Evolutionary conservation across 1,284 basidiomycete genomes (phyloP).

Genomic region (Violaceomyces palustris): DNA sequence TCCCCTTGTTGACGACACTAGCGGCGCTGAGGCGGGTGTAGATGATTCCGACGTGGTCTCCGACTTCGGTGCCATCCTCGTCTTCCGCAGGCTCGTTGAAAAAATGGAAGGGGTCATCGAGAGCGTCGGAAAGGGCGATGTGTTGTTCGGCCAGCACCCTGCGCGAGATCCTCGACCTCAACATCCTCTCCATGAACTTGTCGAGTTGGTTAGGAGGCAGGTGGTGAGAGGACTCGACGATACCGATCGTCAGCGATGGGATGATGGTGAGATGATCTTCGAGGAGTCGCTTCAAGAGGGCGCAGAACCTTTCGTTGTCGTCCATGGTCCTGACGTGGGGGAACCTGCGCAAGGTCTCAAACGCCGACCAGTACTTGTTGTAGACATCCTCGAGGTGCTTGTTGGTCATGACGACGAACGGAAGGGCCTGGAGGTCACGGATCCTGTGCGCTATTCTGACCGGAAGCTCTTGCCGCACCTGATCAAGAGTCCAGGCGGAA

Average conservation of each 20-base stretch:
- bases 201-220: conserved; percentile 74
- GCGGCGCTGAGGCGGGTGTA: conserved; percentile 69
- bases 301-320: conserved; percentile 75
- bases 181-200: conserved; percentile 83
- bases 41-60: conserved; percentile 73
- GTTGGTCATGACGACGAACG: conserved; percentile 82
- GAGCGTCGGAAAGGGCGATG: conserved; percentile 68
- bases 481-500: no score
- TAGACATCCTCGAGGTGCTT: conserved; percentile 79
- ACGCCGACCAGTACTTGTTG: conserved; percentile 58
- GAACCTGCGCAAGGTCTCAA: conserved; percentile 63
- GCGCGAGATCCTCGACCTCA: conserved; percentile 80
- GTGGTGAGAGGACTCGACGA: conserved; percentile 62
- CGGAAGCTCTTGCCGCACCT: conserved; percentile 80
- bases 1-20: conserved; percentile 57
- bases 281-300: conserved; percentile 64
- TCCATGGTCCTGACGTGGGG: conserved; percentile 68
- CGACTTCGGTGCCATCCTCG: conserved; percentile 8
- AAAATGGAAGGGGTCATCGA: conserved; percentile 44
- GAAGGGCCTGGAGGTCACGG: conserved; percentile 76
- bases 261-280: conserved; percentile 61
- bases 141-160: conserved; percentile 85
- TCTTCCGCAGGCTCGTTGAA: conserved; percentile 24
- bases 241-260: conserved; percentile 42
- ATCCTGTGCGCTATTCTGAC: conserved; percentile 81